Percentiles rank a stretch among this genome's conserved stretches.
Conservation (phyloP, 148 eudicot genomes). For the Vaccinium myrtillus region DNA sequence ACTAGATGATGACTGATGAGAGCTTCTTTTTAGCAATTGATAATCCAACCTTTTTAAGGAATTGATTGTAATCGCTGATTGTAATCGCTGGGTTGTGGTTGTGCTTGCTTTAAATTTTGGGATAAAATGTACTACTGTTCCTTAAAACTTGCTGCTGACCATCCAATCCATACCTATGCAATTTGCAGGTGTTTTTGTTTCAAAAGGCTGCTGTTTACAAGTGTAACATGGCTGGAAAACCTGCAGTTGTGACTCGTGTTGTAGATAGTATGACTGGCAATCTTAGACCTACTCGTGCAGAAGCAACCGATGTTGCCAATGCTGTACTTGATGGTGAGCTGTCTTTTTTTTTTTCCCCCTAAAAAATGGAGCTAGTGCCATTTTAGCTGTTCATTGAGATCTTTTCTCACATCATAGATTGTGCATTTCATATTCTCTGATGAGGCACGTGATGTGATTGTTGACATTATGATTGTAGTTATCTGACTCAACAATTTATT, state of each 20-base stretch:
- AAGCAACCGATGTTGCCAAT: constrained; percentile 91
- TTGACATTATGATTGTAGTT: constrained; percentile 5
- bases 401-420: not conserved
- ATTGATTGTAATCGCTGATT: no score
- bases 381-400: constrained; percentile 3
- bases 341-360: not conserved
- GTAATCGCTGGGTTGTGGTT: not conserved
- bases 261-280: constrained; percentile 99
- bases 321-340: constrained; percentile 78
- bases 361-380: not conserved
- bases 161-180: not conserved
- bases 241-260: constrained; percentile 95
- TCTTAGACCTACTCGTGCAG: constrained; percentile 90
- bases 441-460: not conserved
- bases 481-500: not conserved
- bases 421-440: not conserved
- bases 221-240: constrained; percentile 98
- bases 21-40: no score
- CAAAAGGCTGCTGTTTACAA: constrained; percentile 91
- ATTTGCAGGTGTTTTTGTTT: constrained; percentile 80
- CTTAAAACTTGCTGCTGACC: not conserved
- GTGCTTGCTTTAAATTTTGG: not conserved
- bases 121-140: not conserved
- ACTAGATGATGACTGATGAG: no score
- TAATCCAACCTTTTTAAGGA: no score